Percentiles rank a stretch among this genome's conserved stretches.
phyloP scores from a whole-genome alignment of 2,329 filamentous ascomycete species.

The Fonsecaea erecta region DNA sequence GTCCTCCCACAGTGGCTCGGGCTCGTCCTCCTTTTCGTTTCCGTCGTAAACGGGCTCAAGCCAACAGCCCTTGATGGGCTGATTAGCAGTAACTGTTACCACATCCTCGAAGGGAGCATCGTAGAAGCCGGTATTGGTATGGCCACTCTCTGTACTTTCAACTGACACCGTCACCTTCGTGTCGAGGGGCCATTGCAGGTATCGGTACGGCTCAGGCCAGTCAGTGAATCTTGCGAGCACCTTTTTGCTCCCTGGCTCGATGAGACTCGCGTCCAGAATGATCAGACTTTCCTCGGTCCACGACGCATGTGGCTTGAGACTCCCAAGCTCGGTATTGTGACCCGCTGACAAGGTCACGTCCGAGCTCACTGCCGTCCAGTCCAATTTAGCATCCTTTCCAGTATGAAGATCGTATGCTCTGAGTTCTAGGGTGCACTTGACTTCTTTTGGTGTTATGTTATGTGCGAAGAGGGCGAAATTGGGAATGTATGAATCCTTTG shows the following conservation, averaged over 20 bases:
- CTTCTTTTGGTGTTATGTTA: conserved; percentile 2
- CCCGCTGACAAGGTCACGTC: conserved; percentile 9
- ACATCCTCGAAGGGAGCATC: conserved; percentile 41
- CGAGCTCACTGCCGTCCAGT: neutral
- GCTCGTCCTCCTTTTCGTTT: conserved; percentile 50
- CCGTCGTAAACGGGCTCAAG: conserved; percentile 42
- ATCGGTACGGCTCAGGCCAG: conserved; percentile 65
- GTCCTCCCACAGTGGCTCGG: conserved; percentile 48
- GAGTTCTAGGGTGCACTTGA: neutral
- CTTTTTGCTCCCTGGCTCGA: conserved; percentile 44
- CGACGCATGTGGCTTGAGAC: neutral
- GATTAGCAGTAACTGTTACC: conserved; percentile 53
- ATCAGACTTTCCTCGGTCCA: conserved; percentile 21
- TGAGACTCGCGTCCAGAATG: conserved; percentile 6
- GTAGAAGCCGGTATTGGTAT: neutral
- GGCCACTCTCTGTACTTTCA: conserved; percentile 39
- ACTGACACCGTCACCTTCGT: conserved; percentile 8
- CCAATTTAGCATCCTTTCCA: neutral
- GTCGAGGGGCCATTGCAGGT: conserved; percentile 53
- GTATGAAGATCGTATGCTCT: conserved; percentile 3
- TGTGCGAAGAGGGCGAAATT: conserved; percentile 11
- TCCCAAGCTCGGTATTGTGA: conserved; percentile 18
- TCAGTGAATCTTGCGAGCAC: conserved; percentile 60
- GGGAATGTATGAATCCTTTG: neutral
- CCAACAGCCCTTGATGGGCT: conserved; percentile 61